Evolutionary conservation across 176 grass and related monocot species (phyloP), one percentile per base, ranked within the genome.

Genomic region (sorghum (Sorghum bicolor)): DNA sequence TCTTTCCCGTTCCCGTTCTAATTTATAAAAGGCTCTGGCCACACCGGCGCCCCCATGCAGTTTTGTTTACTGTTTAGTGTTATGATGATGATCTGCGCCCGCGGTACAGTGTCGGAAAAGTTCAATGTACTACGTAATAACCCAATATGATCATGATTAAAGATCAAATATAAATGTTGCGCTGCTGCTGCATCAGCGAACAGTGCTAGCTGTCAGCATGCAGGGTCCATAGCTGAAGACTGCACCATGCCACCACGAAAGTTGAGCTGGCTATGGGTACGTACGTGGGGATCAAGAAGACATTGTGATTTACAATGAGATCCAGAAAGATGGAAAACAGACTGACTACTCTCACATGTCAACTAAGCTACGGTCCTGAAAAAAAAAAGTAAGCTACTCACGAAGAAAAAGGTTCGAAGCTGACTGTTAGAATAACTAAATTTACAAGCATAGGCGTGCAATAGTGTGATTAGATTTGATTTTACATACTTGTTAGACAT

Each of bases 121-220:
- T n/a, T 76, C 22, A 58, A 25, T 62, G 34, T 36, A n/a, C n/a
- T n/a, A n/a, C n/a, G n/a, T 37, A 78, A 41, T 17, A 38, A 29
- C 14, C 6, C 4, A 29, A 1, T 30, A 48, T 17, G 24, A 29
- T 29, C 9, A 41, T 63, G 75, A 78, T 78, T 78, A 63, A 78
- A 78, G 36, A 64, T 77, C 75, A 63, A 10, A 78, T 41, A 43
- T 63, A 63, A 78, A 78, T 78, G 75, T 24, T 38, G 9, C 66
- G 19, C 22, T 34, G 64, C 64, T 67, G 64, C 64, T 67, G 32
- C 65, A 22, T 10, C 34, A 69, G 66, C 34, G 37, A 69, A 22
- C 15, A 72, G 22, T 58, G n/a, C 53, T 45, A 45, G 39, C 14
- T 78, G 36, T 25, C 20, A 25, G 62, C 36, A 41, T 43, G 55